Evolutionary conservation across 2,329 filamentous ascomycete genomes (phyloP), one percentile per base, ranked within the genome.

Genomic region (Thermothelomyces thermophilus): DNA sequence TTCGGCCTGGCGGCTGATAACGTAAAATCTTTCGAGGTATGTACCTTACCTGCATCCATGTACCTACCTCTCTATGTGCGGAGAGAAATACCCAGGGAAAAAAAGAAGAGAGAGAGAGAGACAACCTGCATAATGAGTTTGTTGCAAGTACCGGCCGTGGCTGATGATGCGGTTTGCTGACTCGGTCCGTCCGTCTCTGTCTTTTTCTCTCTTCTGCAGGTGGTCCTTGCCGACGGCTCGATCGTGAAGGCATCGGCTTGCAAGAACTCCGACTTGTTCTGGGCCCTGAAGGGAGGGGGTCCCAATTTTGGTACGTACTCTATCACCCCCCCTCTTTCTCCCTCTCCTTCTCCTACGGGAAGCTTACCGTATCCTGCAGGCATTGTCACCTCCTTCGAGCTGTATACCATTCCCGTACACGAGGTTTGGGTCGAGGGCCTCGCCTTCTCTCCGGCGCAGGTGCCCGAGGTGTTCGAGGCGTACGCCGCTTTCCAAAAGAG

Each of bases 1-100:
- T 45, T 26, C 13, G 48, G 48, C 19, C 41, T 50, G 5, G 48
- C 41, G 3, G 34, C 34, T 9, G 48, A 50, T 35, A 46, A 50
- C 14, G 41, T 46, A 3, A 28, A 22, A n/a, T 43, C 16, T 11
- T 43, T 43, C n/a, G 46, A 33, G 30, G 30, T 33, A n/a, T 11
- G 10, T 33, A 13, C 6, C 24, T 26, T 26, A 26, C 5, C 5
- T 26, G 24, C 9, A 26, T 26, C 24, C 24, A n/a, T n/a, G n/a
- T n/a, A n/a, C n/a, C n/a, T n/a, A n/a, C n/a, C n/a, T n/a, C n/a
- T n/a, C n/a, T n/a, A n/a, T n/a, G n/a, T n/a, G n/a, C n/a, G n/a
- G n/a, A n/a, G n/a, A n/a, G n/a, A n/a, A n/a, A n/a, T n/a, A n/a
- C n/a, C n/a, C n/a, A n/a, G n/a, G n/a, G n/a, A n/a, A n/a, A n/a